phyloP scores from a whole-genome alignment of 139 green algal species.

The Limnomonas spitsbergensis region DNA sequence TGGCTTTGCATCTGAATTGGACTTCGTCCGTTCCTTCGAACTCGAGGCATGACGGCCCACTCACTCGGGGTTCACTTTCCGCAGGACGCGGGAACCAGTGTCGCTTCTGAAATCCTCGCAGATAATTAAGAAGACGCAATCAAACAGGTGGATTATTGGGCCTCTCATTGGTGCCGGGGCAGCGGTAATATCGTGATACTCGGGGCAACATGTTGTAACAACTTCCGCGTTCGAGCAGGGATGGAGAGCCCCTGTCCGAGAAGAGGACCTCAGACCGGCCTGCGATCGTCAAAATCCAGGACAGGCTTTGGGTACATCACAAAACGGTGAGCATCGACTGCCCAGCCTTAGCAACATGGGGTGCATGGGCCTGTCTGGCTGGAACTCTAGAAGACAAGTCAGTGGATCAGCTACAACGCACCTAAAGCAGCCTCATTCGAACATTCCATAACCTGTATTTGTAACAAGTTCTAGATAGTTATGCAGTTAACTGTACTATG shows the following conservation, averaged over 20 bases:
- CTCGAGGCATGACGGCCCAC: not conserved
- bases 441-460: not conserved
- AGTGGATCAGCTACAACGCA: not conserved
- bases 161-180: too few relatives aligned
- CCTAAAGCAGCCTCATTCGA: not conserved
- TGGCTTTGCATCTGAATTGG: not conserved
- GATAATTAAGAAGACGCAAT: too few relatives aligned
- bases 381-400: too few relatives aligned
- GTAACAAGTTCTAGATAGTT: not conserved
- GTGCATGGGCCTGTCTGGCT: too few relatives aligned
- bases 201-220: not conserved
- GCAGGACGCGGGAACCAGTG: not conserved
- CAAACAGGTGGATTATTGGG: too few relatives aligned
- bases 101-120: not conserved
- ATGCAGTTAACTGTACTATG: not conserved
- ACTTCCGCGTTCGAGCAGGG: not conserved
- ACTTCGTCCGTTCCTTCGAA: not conserved
- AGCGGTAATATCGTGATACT: too few relatives aligned
- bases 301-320: not conserved
- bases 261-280: not conserved
- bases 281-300: not conserved
- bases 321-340: too few relatives aligned
- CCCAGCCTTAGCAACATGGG: too few relatives aligned
- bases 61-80: not conserved
- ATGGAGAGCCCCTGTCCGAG: not conserved